Evolutionary conservation across 1,284 basidiomycete genomes (phyloP).

Genomic region (Boletus mariae): DNA sequence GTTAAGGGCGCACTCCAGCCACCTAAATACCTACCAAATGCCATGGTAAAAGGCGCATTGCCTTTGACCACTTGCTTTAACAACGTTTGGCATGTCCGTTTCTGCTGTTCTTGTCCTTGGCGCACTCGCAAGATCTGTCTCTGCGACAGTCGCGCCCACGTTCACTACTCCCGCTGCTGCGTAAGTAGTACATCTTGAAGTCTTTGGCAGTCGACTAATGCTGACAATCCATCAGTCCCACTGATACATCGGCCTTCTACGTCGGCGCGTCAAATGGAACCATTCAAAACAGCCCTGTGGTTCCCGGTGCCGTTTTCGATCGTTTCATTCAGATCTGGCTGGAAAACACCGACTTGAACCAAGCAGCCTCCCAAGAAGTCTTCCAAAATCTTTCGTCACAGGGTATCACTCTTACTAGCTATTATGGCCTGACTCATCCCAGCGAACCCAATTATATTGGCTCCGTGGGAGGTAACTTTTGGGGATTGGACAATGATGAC

Average conservation of each 20-base stretch:
- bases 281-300: conserved; percentile 19
- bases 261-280: conserved; percentile 24
- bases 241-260: conserved; percentile 26
- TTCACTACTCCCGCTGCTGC: conserved; percentile 26
- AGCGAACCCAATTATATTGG: conserved; percentile 62
- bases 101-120: conserved; percentile 15
- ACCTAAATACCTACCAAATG: conserved; percentile 17
- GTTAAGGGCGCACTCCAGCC: background rate
- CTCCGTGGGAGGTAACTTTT: conserved; percentile 54
- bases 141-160: conserved; percentile 14
- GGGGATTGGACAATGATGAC: conserved; percentile 49
- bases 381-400: conserved; percentile 50
- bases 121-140: conserved; percentile 15
- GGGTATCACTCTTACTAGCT: conserved; percentile 51
- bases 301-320: conserved; percentile 46
- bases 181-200: conserved; percentile 15
- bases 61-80: background rate
- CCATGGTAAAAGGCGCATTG: background rate
- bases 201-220: conserved; percentile 1
- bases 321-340: conserved; percentile 52
- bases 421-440: conserved; percentile 58
- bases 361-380: conserved; percentile 31
- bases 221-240: conserved; percentile 16
- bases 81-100: conserved; percentile 12
- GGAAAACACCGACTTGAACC: conserved; percentile 52